Evolutionary conservation across 192 early-diverging fungal species (phyloP), one percentile per base, ranked within the genome.

Genomic region (Coemansia sp.): DNA sequence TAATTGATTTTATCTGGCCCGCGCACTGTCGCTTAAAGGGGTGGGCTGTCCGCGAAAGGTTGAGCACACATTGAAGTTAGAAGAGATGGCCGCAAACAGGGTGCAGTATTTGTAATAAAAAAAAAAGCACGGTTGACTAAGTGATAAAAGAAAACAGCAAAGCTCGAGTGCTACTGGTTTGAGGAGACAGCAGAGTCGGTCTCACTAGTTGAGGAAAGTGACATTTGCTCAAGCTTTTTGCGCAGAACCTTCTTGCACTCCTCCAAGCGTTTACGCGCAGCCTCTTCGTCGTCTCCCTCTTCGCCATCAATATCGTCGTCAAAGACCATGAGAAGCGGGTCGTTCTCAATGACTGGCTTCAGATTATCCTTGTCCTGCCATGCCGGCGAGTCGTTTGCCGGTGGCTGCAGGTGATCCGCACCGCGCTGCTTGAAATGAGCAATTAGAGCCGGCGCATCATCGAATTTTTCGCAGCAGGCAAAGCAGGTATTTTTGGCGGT

Each of bases 311-410:
- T 84, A 17, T 84, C 82, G n/a, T 82, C 82, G 26, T 78, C 81
- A 25, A 81, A 82, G 25, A 70, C 85, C 63, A 85, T 88, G 56
- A 97, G 58, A 19, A 97, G 65, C 9, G 92, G 94, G 59, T 97
- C 94, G 56, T 84, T 85, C 27, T 91, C 90, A 51, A 89, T 79
- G n/a, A 78, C 84, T 0, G 94, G 94, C 39, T 90, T 72, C 53
- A 94, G 61, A 57, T 83, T 80, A 22, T 86, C 80, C 40, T 83
- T 79, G 56, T 90, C 86, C 31, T 77, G 82, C 91, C 94, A 94
- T 33, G 89, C 74, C 5, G 70, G 55, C 11, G 83, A 22, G 31
- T 50, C 75, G 31, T 77, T 73, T 9, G 72, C 51, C 0, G 70
- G 53, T n/a, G 82, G 82, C 27, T 81, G 53, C 53, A 81, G 67